Conservation (phyloP, 1,139 yeast species). For the Pichia sp. region DNA sequence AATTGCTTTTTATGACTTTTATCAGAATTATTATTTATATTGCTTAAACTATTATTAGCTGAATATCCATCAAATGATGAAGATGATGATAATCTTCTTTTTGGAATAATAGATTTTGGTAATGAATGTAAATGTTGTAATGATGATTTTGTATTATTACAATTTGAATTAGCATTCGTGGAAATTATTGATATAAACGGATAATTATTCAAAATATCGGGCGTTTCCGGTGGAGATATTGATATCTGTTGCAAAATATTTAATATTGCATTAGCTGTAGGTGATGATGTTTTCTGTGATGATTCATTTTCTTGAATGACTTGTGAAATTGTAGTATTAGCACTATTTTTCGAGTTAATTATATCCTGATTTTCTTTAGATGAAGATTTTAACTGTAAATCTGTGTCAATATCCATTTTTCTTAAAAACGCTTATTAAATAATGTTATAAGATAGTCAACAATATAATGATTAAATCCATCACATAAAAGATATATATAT, state of each 20-base stretch:
- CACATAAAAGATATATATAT: too few relatives aligned
- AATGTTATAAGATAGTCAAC: too few relatives aligned
- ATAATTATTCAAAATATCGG: not conserved
- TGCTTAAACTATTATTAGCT: not conserved
- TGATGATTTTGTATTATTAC: not conserved
- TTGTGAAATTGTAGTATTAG: not conserved
- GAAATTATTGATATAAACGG: not conserved
- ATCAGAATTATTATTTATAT: not conserved
- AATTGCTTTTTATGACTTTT: constrained; percentile 11
- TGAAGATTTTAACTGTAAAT: too few relatives aligned
- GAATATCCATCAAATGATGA: constrained; percentile 12
- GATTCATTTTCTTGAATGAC: not conserved
- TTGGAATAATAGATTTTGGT: constrained; percentile 13
- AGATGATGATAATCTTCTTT: constrained; percentile 14
- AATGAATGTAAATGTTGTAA: constrained; percentile 13
- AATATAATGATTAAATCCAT: too few relatives aligned
- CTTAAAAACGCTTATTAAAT: too few relatives aligned
- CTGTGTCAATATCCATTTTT: too few relatives aligned
- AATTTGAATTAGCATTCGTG: not conserved
- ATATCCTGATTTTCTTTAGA: not conserved
- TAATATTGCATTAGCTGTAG: constrained; percentile 23
- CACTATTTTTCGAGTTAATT: not conserved
- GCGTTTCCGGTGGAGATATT: constrained; percentile 15
- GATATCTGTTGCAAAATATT: constrained; percentile 24
- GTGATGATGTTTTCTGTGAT: constrained; percentile 1